A percentile compares a stretch with the other conserved stretches of the same genome.
Conservation (phyloP, 345 rosid genomes). For the Corchorus olitorius region DNA sequence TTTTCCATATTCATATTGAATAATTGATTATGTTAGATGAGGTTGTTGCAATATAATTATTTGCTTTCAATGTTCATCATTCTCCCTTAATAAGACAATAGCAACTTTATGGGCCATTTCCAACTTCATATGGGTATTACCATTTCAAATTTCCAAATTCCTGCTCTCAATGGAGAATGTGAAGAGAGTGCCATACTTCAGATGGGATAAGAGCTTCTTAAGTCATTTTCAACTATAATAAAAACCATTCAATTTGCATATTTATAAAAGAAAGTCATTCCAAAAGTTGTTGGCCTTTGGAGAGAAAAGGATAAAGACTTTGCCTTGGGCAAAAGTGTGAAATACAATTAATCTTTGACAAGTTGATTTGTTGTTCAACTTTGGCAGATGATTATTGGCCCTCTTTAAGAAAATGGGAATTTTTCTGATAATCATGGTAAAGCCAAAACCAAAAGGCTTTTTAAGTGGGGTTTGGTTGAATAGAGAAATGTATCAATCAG, state of each 20-base stretch:
- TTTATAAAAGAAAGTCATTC: neutral
- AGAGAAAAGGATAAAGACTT: neutral
- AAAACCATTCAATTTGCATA: neutral
- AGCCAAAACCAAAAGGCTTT: too few species aligned
- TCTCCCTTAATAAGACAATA: neutral
- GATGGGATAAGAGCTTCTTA: neutral
- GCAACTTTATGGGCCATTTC: neutral
- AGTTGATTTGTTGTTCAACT: too few species aligned
- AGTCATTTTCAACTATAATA: neutral
- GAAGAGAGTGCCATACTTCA: neutral
- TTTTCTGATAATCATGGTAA: too few species aligned
- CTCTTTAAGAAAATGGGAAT: neutral
- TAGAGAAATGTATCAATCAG: neutral
- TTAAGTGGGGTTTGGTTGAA: neutral
- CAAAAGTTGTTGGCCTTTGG: neutral
- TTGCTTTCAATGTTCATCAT: neutral
- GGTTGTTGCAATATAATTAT: constrained; percentile 6
- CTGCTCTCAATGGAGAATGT: neutral
- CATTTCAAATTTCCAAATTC: too few species aligned
- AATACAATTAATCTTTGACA: neutral
- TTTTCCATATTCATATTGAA: too few species aligned
- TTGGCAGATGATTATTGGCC: constrained; percentile 7
- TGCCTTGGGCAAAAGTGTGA: neutral
- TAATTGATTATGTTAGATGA: constrained; percentile 6
- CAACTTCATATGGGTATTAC: too few species aligned